phyloP scores from a whole-genome alignment of 2,329 filamentous ascomycete genomes.

The Colletotrichum sp. region DNA sequence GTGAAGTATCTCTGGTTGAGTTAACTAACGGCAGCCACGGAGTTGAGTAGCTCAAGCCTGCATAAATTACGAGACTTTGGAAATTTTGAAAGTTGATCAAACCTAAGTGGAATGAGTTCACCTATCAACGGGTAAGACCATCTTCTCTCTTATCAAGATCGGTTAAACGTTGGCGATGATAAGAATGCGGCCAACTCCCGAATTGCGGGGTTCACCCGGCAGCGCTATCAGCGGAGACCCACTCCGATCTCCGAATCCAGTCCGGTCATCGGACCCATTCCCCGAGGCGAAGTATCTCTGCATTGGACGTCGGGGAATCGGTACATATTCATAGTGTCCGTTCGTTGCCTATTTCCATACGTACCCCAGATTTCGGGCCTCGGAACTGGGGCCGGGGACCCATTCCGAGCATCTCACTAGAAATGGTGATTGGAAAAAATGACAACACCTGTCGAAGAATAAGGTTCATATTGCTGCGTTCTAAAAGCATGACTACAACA shows the following conservation, averaged over 20 bases:
- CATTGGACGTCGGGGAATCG: not conserved
- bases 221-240: not conserved
- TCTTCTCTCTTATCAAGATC: not conserved
- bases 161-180: not conserved
- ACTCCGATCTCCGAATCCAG: constrained; percentile 15
- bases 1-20: accelerated
- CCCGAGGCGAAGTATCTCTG: not conserved
- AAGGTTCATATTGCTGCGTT: too few species aligned
- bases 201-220: not conserved
- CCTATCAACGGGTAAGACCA: accelerated
- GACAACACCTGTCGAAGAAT: not conserved
- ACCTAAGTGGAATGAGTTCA: not conserved
- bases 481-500: not conserved
- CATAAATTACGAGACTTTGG: not conserved
- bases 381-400: not conserved
- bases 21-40: not conserved
- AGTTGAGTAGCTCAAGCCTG: not conserved
- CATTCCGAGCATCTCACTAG: not conserved
- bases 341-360: not conserved
- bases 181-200: not conserved
- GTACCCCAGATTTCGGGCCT: not conserved
- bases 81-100: too few species aligned
- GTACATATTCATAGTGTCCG: not conserved
- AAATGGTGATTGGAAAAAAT: accelerated
- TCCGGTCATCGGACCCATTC: constrained; percentile 5